These are phyloP conservation scores for Volvox reticuliferus DNA, from an alignment of 139 green algal species.

Conservation along the genomic window DNA sequence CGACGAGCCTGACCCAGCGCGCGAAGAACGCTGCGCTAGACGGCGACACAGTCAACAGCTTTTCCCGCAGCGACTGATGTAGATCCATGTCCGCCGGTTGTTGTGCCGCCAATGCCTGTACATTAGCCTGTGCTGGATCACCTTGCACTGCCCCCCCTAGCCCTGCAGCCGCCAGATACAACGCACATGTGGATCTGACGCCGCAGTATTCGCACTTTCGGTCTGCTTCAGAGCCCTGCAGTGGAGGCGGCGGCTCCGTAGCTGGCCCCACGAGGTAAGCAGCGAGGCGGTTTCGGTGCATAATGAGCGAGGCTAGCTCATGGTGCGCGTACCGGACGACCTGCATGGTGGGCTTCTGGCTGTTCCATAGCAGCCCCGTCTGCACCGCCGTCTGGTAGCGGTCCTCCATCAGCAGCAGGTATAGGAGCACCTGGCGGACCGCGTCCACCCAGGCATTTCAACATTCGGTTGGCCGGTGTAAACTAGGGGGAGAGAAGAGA, in stretches of 20 bases:
- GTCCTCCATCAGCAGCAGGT: conserved; percentile 88
- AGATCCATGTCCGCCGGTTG: neutral
- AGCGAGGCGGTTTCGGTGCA: conserved; percentile 70
- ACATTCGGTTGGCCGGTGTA: too few species aligned
- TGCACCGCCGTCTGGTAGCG: conserved; percentile 71
- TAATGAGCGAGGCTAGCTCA: conserved; percentile 71
- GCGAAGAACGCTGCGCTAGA: conserved; percentile 70
- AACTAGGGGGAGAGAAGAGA: too few species aligned
- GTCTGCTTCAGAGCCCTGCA: conserved; percentile 31
- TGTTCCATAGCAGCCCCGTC: conserved; percentile 84
- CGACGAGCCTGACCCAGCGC: conserved; percentile 78
- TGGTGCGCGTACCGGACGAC: conserved; percentile 42
- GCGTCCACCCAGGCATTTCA: too few species aligned
- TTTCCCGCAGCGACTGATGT: neutral
- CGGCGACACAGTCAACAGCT: conserved; percentile 6
- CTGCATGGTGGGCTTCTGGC: conserved; percentile 54
- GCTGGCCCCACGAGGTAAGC: conserved; percentile 55
- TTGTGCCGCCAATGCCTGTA: neutral
- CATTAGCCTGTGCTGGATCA: conserved; percentile 38
- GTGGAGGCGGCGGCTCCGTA: conserved; percentile 55
- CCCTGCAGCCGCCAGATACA: conserved; percentile 69
- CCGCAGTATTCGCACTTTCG: conserved; percentile 21
- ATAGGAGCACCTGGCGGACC: conserved; percentile 81
- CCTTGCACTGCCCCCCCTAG: conserved; percentile 14
- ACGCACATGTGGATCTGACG: conserved; percentile 58